phyloP scores from a whole-genome alignment of 2,329 filamentous ascomycete genomes.

The Trichophyton benhamiae region DNA sequence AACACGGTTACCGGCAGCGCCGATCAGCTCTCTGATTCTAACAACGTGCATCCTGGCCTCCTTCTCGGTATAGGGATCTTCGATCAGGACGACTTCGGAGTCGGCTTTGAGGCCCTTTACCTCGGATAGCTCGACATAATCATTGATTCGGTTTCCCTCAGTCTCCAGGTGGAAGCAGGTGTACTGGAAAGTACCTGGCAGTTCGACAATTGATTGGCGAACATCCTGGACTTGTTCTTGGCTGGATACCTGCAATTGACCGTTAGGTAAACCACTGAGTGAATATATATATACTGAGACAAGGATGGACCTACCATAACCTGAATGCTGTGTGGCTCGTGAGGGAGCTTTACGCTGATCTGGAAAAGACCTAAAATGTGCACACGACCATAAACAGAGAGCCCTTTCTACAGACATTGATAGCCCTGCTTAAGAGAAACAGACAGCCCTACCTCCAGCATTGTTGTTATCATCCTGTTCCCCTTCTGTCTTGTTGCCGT shows the following conservation, averaged over 20 bases:
- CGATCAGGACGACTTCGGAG: constrained; percentile 67
- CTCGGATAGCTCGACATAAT: constrained; percentile 85
- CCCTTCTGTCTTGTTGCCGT: constrained; percentile 25
- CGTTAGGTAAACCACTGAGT: background rate
- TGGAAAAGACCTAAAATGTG: constrained; percentile 45
- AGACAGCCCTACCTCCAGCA: constrained; percentile 11
- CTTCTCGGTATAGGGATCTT: constrained; percentile 97
- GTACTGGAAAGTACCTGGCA: constrained; percentile 86
- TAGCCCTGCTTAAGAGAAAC: background rate
- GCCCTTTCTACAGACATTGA: background rate
- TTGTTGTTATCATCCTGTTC: constrained; percentile 24
- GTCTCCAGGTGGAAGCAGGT: constrained; percentile 97
- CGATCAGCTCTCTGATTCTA: constrained; percentile 81
- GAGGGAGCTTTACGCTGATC: constrained; percentile 70
- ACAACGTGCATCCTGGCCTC: constrained; percentile 92
- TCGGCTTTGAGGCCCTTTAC: constrained; percentile 65
- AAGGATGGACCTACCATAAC: constrained; percentile 57
- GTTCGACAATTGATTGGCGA: constrained; percentile 88
- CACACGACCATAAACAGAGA: constrained; percentile 1
- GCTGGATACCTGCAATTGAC: constrained; percentile 55
- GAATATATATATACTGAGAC: background rate
- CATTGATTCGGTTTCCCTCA: constrained; percentile 79
- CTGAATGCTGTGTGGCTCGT: constrained; percentile 64
- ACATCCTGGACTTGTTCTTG: constrained; percentile 97
- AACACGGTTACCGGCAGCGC: constrained; percentile 75